phyloP scores from a whole-genome alignment of 192 early-diverging fungal species.

The Coemansia reversa region DNA sequence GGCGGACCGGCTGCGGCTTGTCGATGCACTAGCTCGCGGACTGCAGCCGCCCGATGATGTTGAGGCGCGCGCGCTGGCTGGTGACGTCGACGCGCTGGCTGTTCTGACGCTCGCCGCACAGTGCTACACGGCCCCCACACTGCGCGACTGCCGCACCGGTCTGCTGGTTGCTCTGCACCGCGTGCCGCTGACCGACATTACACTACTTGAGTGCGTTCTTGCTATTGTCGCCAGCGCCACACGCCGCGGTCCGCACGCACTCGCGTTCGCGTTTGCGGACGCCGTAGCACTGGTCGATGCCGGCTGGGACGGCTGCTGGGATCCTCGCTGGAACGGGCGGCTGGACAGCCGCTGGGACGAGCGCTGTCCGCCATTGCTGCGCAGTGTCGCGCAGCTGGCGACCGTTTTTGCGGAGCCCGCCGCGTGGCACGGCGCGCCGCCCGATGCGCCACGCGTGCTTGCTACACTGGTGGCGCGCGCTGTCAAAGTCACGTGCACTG shows the following conservation, averaged over 20 bases:
- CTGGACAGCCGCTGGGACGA: conserved; percentile 38
- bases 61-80: conserved; percentile 44
- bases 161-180: conserved; percentile 18
- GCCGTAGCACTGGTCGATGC: conserved; percentile 19
- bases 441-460: conserved; percentile 14
- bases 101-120: conserved; percentile 22
- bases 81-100: conserved; percentile 19
- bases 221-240: conserved; percentile 29
- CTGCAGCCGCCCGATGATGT: conserved; percentile 47
- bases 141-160: conserved; percentile 20
- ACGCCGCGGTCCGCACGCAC: conserved; percentile 40
- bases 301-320: conserved; percentile 27
- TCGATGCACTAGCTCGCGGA: conserved; percentile 40
- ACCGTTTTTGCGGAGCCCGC: conserved; percentile 10
- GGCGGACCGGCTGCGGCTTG: conserved; percentile 21
- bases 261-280: conserved; percentile 26
- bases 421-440: conserved; percentile 16
- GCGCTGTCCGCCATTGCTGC: conserved; percentile 43
- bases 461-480: conserved; percentile 34
- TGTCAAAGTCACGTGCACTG: conserved; percentile 23
- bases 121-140: conserved; percentile 21
- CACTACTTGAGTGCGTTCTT: conserved; percentile 33
- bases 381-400: conserved; percentile 39
- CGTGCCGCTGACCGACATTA: conserved; percentile 16
- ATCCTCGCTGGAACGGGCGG: neutral